Evolutionary conservation across 2,329 filamentous ascomycete species (phyloP).

Genomic region (Stemphylium beticola): DNA sequence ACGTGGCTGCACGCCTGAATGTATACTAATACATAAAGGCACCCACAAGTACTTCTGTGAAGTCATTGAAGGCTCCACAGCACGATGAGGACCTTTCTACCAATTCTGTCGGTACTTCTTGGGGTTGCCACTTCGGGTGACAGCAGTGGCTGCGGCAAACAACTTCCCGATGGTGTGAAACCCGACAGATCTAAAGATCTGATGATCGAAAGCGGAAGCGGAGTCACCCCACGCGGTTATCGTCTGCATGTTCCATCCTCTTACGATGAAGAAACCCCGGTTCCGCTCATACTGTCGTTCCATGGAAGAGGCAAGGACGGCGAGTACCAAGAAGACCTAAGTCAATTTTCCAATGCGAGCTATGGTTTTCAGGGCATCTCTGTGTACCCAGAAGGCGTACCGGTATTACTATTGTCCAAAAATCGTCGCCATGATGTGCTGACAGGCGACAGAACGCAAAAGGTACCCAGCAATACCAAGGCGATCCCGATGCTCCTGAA

Average conservation of each 20-base stretch:
- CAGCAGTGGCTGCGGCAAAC: constrained; percentile 19
- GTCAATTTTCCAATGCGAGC: constrained; percentile 54
- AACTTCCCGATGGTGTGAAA: constrained; percentile 27
- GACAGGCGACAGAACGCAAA: constrained; percentile 13
- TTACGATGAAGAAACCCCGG: constrained; percentile 48
- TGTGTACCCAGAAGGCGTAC: constrained; percentile 54
- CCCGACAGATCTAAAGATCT: constrained; percentile 31
- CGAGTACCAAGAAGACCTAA: constrained; percentile 50
- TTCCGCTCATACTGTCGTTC: constrained; percentile 57
- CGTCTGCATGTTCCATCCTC: constrained; percentile 48
- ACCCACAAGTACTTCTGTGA: too few species aligned
- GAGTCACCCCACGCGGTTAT: constrained; percentile 42
- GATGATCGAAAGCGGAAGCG: constrained; percentile 37
- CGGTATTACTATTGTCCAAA: constrained; percentile 26
- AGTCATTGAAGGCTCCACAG: too few species aligned
- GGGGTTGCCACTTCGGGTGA: neutral
- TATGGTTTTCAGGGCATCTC: constrained; percentile 54
- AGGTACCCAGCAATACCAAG: constrained; percentile 48
- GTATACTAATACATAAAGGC: neutral
- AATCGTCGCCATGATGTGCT: neutral
- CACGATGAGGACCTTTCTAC: neutral
- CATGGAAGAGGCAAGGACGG: constrained; percentile 53
- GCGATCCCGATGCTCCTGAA: constrained; percentile 49
- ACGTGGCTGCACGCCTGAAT: too few species aligned
- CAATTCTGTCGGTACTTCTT: neutral